Conservation (phyloP, 192 early-diverging fungal species). For the Rhizoclosmatium sp. region DNA sequence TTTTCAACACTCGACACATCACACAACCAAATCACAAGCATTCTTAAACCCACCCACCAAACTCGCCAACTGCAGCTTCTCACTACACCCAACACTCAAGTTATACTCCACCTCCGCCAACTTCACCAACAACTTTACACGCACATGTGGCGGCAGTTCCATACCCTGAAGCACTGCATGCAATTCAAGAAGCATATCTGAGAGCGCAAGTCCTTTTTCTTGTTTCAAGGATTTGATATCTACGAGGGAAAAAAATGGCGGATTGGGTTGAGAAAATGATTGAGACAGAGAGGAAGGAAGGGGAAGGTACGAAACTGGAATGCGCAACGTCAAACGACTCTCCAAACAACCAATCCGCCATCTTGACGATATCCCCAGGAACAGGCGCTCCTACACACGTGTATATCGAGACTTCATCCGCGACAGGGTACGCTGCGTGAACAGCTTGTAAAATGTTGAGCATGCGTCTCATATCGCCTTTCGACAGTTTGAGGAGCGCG, state of each 20-base stretch:
- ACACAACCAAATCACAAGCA: conserved; percentile 69
- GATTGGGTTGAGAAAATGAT: background rate
- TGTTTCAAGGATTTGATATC: conserved; percentile 78
- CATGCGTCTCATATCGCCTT: conserved; percentile 97
- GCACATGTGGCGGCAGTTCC: conserved; percentile 76
- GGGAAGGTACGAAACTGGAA: conserved; percentile 49
- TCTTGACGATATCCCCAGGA: conserved; percentile 82
- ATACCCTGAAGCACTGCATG: conserved; percentile 67
- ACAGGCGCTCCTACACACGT: conserved; percentile 91
- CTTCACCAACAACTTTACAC: conserved; percentile 77
- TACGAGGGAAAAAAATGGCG: conserved; percentile 28
- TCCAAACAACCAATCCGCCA: conserved; percentile 78
- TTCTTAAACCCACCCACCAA: conserved; percentile 88
- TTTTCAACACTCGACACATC: background rate
- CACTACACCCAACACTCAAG: conserved; percentile 81
- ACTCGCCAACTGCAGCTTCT: conserved; percentile 87
- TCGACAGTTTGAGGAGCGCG: conserved; percentile 83
- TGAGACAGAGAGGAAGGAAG: background rate
- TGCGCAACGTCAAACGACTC: conserved; percentile 83
- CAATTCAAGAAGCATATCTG: conserved; percentile 89
- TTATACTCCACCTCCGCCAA: conserved; percentile 93
- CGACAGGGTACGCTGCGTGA: conserved; percentile 81
- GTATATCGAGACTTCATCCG: conserved; percentile 86
- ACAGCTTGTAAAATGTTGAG: conserved; percentile 94
- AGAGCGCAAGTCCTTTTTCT: conserved; percentile 87